phyloP scores from a whole-genome alignment of 129 eudicot genomes.

The Flaveria sonorensis region DNA sequence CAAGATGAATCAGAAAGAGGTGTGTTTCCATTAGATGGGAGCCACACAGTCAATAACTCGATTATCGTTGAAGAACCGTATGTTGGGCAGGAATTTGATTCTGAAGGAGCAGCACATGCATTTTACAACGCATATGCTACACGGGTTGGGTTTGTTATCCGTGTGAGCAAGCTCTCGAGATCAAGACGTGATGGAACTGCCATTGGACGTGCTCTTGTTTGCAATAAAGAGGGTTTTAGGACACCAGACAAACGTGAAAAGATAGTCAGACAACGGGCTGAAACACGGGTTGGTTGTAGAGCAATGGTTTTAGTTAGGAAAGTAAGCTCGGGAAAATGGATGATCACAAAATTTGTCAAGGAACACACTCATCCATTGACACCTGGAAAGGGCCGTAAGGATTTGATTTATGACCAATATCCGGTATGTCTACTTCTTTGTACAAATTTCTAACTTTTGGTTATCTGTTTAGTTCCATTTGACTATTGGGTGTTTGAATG shows the following conservation, averaged over 20 bases:
- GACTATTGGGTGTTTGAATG: neutral
- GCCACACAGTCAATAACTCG: slow-evolving; percentile 42
- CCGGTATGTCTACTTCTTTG: slow-evolving; percentile 61
- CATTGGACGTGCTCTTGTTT: slow-evolving; percentile 88
- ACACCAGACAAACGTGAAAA: slow-evolving; percentile 86
- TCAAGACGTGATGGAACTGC: slow-evolving; percentile 91
- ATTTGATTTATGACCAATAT: slow-evolving; percentile 69
- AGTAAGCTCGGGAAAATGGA: slow-evolving; percentile 80
- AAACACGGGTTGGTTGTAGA: slow-evolving; percentile 91
- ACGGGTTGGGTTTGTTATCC: slow-evolving; percentile 70
- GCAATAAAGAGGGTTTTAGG: slow-evolving; percentile 85
- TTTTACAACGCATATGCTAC: slow-evolving; percentile 85
- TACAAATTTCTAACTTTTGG: neutral
- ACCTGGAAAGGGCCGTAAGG: slow-evolving; percentile 86
- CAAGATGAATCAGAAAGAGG: slow-evolving; percentile 56
- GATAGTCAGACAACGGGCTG: slow-evolving; percentile 79
- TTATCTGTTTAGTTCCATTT: neutral
- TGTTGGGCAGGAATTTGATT: slow-evolving; percentile 81
- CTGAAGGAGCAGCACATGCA: slow-evolving; percentile 92
- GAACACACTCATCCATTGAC: slow-evolving; percentile 77
- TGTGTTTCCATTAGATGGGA: slow-evolving; percentile 37
- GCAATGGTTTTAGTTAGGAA: slow-evolving; percentile 91
- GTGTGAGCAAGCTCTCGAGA: slow-evolving; percentile 88
- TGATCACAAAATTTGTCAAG: slow-evolving; percentile 70
- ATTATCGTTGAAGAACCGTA: slow-evolving; percentile 61